phyloP scores from a whole-genome alignment of 345 rosid genomes.

The Pistacia vera region DNA sequence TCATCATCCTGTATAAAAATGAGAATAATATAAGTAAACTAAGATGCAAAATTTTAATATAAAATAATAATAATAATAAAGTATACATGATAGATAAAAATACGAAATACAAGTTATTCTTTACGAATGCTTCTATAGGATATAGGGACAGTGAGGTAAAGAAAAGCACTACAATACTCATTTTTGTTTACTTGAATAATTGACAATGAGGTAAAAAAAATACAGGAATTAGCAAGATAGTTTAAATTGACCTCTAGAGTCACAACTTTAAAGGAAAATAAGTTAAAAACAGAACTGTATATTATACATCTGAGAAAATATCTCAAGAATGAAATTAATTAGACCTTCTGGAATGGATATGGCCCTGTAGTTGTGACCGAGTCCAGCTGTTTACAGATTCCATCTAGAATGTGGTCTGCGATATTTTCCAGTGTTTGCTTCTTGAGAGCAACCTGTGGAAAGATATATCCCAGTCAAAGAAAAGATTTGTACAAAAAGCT shows the following conservation, averaged over 20 bases:
- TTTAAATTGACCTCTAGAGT: neutral
- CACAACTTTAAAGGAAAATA: neutral
- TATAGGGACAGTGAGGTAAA: too few species aligned
- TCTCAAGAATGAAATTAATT: constrained; percentile 98
- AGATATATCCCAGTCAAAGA: constrained; percentile 1
- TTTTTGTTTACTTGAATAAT: too few species aligned
- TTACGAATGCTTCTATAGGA: too few species aligned
- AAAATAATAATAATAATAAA: too few species aligned
- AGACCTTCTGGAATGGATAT: constrained; percentile 92
- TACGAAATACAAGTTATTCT: too few species aligned
- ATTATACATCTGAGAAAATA: constrained; percentile 22
- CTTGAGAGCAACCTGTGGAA: constrained; percentile 72
- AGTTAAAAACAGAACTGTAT: neutral
- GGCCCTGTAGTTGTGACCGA: constrained; percentile 87
- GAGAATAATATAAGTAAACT: too few species aligned
- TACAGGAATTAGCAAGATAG: neutral
- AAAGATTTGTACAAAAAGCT: neutral
- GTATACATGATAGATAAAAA: too few species aligned
- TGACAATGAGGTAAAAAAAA: neutral
- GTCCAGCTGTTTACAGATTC: constrained; percentile 65
- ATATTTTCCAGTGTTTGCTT: constrained; percentile 80
- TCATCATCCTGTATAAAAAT: too few species aligned
- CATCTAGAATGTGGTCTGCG: constrained; percentile 80
- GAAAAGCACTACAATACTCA: too few species aligned
- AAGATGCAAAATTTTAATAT: too few species aligned